These are phyloP conservation scores for Aspergillus sp. DNA, from an alignment of 2,329 filamentous ascomycete species.

Conservation along the genomic window DNA sequence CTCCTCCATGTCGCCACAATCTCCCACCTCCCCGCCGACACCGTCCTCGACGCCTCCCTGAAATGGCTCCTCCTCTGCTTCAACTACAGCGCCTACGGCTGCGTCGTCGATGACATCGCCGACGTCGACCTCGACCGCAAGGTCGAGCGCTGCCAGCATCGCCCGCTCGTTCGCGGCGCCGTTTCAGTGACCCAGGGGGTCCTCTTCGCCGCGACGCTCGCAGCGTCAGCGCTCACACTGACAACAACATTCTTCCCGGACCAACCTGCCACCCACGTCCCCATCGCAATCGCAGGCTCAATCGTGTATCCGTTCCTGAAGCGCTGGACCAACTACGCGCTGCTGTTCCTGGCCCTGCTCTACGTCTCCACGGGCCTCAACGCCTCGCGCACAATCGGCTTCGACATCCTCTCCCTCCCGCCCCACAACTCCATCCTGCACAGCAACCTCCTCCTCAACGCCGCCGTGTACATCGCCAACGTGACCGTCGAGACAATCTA, in stretches of 20 bases:
- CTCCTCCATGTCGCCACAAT: background rate
- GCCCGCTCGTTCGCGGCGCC: constrained; percentile 2
- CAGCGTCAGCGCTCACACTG: background rate
- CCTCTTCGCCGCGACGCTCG: background rate
- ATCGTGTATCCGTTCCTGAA: constrained; percentile 16
- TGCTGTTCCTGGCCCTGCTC: constrained; percentile 3
- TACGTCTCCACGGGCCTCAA: constrained; percentile 3
- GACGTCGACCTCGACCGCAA: constrained; percentile 9
- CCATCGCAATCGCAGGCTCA: background rate
- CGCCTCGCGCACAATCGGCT: constrained; percentile 1
- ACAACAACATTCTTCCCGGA: background rate
- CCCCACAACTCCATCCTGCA: background rate
- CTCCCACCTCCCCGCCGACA: constrained; percentile 13
- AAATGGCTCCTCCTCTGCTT: constrained; percentile 35
- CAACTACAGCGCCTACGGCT: constrained; percentile 42
- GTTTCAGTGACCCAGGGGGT: background rate
- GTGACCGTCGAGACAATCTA: constrained; percentile 10
- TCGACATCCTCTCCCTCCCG: constrained; percentile 1
- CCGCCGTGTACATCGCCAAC: background rate
- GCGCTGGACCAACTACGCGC: constrained; percentile 12
- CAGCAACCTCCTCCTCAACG: background rate
- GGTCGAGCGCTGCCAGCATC: constrained; percentile 1
- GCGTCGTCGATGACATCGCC: constrained; percentile 1
- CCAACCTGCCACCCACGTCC: background rate
- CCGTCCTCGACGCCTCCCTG: constrained; percentile 39